Evolutionary conservation across 495 filamentous ascomycete genomes (phyloP), one percentile per base, ranked within the genome.

Genomic region (Schizothecium vesticola): DNA sequence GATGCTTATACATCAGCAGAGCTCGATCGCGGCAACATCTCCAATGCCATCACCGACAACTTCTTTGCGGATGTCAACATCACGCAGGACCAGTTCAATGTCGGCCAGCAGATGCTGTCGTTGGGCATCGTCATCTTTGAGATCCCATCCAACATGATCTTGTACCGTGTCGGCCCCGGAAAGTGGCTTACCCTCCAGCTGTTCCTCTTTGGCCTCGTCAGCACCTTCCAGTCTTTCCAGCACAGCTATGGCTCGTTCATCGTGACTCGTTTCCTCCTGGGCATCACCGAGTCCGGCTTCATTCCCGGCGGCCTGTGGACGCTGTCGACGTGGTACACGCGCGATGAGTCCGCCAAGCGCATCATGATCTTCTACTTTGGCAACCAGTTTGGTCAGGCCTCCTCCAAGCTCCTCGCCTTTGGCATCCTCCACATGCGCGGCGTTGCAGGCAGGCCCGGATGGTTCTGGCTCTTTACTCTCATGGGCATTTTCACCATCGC

Each of bases 291-390:
- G 70, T 84, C 82, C 4, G 86, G 86, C 6, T 89, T 86, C 69
- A 88, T 88, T 67, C 86, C 86, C 51, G 86, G 82, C n/a, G 82
- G 83, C 3, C 77, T 89, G 0, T 89, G 86, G 67, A 87, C 85
- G 16, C 79, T 88, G n/a, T 85, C 86, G 2, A 84, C 81, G 4
- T 88, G 86, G 86, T 89, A 88, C 70, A 88, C 84, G 68, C 80
- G 77, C 26, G 76, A 80, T 3, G 87, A 89, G 72, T 83, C 82
- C 1, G 85, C 83, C 72, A 78, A 86, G 43, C 82, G 86, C 5
- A 80, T 86, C 36, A 82, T 81, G 31, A 69, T 85, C 8, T 88
- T 87, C 75, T 88, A 86, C 74, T 84, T 88, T 68, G 86, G 87
- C 13, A 81, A 80, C 66, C 74, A 77, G 73, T 77, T 87, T 25